Evolutionary conservation across 2,329 filamentous ascomycete species (phyloP).

Genomic region (Penicillium italicum): DNA sequence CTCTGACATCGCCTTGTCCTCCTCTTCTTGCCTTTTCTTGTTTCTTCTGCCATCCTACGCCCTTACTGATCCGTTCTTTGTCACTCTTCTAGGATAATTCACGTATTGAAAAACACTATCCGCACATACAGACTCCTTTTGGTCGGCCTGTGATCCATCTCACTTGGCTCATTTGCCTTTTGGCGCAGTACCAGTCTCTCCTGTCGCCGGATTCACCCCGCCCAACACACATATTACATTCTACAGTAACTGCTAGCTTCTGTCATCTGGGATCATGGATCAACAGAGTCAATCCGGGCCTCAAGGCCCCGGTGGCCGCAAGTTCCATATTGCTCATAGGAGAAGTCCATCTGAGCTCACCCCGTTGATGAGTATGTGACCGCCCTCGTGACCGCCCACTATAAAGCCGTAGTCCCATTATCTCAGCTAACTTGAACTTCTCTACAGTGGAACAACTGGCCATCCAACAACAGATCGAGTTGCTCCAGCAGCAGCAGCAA

Average conservation of each 20-base stretch:
- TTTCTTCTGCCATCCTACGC: slow-evolving; percentile 2
- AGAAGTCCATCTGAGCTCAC: slow-evolving; percentile 96
- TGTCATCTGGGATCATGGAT: slow-evolving; percentile 53
- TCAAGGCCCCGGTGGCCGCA: slow-evolving; percentile 74
- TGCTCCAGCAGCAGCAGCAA: slow-evolving; percentile 95
- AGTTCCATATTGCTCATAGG: slow-evolving; percentile 94
- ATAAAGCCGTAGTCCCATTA: not conserved
- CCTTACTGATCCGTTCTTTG: slow-evolving; percentile 21
- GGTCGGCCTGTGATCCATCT: slow-evolving; percentile 28
- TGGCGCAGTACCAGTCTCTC: slow-evolving; percentile 26
- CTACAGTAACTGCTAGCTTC: slow-evolving; percentile 20
- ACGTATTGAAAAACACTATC: slow-evolving; percentile 22
- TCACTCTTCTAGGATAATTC: slow-evolving; percentile 16
- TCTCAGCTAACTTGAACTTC: slow-evolving; percentile 1
- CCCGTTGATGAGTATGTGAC: slow-evolving; percentile 87
- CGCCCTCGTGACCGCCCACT: not conserved
- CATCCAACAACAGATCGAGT: slow-evolving; percentile 96
- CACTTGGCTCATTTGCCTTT: slow-evolving; percentile 27
- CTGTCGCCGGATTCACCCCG: slow-evolving; percentile 19
- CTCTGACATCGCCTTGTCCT: slow-evolving; percentile 2
- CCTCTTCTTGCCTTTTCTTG: not conserved
- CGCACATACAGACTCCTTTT: slow-evolving; percentile 23
- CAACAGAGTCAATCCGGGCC: slow-evolving; percentile 57
- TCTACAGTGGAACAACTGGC: slow-evolving; percentile 87
- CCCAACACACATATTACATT: slow-evolving; percentile 18